A percentile compares a stretch with the other conserved stretches of the same genome.
Conservation (phyloP, 345 rosid genomes). For the Punica granatum region DNA sequence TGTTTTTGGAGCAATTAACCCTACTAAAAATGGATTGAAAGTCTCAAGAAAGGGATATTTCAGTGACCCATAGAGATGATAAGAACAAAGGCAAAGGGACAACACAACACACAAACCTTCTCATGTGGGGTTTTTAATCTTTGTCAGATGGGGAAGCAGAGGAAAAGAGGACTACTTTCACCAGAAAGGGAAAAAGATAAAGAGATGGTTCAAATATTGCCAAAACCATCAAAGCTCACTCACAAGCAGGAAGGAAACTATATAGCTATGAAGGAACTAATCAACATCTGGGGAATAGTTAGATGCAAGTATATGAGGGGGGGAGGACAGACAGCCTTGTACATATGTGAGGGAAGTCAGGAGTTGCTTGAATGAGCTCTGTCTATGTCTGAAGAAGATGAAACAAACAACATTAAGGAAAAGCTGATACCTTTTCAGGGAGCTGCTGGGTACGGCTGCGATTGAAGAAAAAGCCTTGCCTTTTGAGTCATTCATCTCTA, state of each 20-base stretch:
- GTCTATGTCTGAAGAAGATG: background rate
- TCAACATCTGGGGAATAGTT: background rate
- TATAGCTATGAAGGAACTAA: background rate
- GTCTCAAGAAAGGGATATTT: no score
- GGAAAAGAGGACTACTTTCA: background rate
- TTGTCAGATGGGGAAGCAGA: background rate
- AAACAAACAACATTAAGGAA: background rate
- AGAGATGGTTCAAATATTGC: background rate
- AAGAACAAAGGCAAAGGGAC: background rate
- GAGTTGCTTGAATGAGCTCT: no score
- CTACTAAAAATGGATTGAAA: no score
- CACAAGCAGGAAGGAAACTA: background rate
- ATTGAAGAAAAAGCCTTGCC: constrained; percentile 30
- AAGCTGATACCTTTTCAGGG: constrained; percentile 57
- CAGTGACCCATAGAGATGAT: background rate
- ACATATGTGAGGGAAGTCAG: background rate
- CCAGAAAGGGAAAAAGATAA: background rate
- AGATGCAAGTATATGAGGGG: background rate
- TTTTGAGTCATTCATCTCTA: constrained; percentile 13
- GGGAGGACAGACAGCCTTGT: no score
- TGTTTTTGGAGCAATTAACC: no score
- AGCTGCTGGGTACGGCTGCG: constrained; percentile 45
- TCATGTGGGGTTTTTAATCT: background rate
- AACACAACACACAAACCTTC: background rate
- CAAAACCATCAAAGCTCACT: background rate